Evolutionary conservation across 2,329 filamentous ascomycete genomes (phyloP), one percentile per base, ranked within the genome.

Genomic region (Venturia oleaginea): DNA sequence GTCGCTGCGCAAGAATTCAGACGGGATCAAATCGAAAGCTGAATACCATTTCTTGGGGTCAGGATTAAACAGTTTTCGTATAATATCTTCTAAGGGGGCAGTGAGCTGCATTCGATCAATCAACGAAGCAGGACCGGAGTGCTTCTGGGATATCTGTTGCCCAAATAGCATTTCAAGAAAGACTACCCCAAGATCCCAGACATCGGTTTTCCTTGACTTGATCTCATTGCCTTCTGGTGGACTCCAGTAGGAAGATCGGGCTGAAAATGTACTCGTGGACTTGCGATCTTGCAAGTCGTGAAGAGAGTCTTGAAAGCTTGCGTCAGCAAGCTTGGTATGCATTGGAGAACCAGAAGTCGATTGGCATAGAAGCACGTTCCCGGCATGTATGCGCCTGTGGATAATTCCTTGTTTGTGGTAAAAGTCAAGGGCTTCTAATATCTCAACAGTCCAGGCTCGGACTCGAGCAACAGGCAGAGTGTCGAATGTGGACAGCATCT

Each of bases 81-180:
- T 82, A 51, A 99, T 80, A 70, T 96, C 92, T 67, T 89, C 84
- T 42, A 97, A 78, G 5, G 91, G 82, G 57, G 86, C 83, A 0
- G 92, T 94, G 10, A 96, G 79, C 10, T 84, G 82, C 40, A 92
- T 77, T 0, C 86, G 85, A 15, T 88, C 86, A 72, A 91, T 86
- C 62, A 96, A 76, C 51, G 86, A 84, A 65, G 83, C 84, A 1
- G 93, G 92, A 0, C 91, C 95, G 19, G 87, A 86, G 74, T 94
- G 93, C 65, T 87, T 89, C 66, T 88, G 82, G 22, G 89, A 80
- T 7, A 91, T 84, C 68, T 91, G 86, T 40, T 91, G 80, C 2
- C 94, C 94, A 73, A 97, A 93, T 3, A 94, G 84, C 91, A 97
- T 97, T 73, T 99, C 93, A 46, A 96, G 76, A 69, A 97, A 90